A percentile compares a stretch with the other conserved stretches of the same genome.
phyloP scores from a whole-genome alignment of 768 basidiomycete genomes.

The Nidularia sp. region DNA sequence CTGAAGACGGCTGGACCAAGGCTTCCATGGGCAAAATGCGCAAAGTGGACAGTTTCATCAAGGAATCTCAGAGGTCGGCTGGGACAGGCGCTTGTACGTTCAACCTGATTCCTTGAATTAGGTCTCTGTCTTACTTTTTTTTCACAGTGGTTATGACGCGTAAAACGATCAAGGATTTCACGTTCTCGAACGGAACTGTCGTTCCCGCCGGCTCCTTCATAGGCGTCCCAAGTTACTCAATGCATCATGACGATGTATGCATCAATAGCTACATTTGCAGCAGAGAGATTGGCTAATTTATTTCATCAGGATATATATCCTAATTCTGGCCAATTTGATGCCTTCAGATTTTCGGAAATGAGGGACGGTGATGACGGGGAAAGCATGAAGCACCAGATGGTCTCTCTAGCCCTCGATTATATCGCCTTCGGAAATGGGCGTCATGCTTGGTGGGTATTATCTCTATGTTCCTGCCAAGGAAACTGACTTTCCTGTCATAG shows the following conservation, averaged over 20 bases:
- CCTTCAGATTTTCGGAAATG: conserved; percentile 42
- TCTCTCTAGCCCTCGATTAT: conserved; percentile 22
- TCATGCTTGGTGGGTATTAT: conserved; percentile 22
- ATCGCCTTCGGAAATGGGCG: conserved; percentile 34
- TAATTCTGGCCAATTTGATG: conserved; percentile 37
- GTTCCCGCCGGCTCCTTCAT: conserved; percentile 20
- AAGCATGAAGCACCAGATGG: conserved; percentile 25
- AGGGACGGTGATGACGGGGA: conserved; percentile 25
- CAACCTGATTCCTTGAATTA: neutral
- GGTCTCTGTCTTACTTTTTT: neutral
- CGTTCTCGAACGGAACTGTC: conserved; percentile 19
- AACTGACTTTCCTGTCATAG: conserved; percentile 6
- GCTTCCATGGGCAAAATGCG: conserved; percentile 26
- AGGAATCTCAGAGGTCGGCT: conserved; percentile 30
- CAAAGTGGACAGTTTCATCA: conserved; percentile 39
- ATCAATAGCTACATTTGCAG: neutral
- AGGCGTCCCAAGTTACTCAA: conserved; percentile 12
- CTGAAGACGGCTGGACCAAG: conserved; percentile 25
- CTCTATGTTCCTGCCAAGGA: neutral
- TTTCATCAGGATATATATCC: conserved; percentile 27
- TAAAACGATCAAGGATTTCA: conserved; percentile 17
- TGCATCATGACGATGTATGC: conserved; percentile 16
- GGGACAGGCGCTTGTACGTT: conserved; percentile 7
- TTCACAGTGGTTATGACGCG: conserved; percentile 14
- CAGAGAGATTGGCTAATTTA: neutral